Percentiles rank a stretch among this genome's conserved stretches.
These are phyloP conservation scores for Umbellularia californica DNA, from an alignment of 164 flowering plant species.

Conservation along the genomic window DNA sequence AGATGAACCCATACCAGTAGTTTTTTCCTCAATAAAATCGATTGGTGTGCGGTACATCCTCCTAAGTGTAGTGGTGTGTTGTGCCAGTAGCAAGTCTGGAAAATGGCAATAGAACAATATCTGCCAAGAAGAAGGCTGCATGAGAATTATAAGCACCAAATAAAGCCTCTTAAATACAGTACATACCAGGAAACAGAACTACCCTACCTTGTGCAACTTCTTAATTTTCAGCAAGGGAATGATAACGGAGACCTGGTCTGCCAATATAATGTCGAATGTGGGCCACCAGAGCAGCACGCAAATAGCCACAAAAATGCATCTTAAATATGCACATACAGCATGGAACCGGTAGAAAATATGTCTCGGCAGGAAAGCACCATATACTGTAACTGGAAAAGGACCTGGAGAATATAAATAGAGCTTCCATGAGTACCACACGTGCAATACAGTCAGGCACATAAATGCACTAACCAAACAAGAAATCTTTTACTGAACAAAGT, in stretches of 20 bases:
- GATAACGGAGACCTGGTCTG: conserved; percentile 89
- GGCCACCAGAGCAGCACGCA: conserved; percentile 73
- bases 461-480: too few species aligned
- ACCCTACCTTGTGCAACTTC: conserved; percentile 77
- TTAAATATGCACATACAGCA: conserved; percentile 86
- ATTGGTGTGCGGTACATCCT: conserved; percentile 82
- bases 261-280: conserved; percentile 73
- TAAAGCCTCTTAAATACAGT: not conserved
- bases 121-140: conserved; percentile 28
- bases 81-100: conserved; percentile 83
- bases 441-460: too few species aligned
- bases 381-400: conserved; percentile 76
- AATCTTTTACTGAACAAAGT: too few species aligned
- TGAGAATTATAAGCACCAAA: not conserved
- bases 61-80: conserved; percentile 71
- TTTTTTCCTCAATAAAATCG: conserved; percentile 69
- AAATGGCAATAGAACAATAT: conserved; percentile 96
- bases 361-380: conserved; percentile 88
- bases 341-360: conserved; percentile 88
- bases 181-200: conserved; percentile 5
- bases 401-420: conserved; percentile 39
- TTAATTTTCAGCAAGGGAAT: conserved; percentile 73
- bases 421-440: not conserved
- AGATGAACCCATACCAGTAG: conserved; percentile 53
- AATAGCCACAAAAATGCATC: conserved; percentile 87